Evolutionary conservation across 2,329 filamentous ascomycete genomes (phyloP).

Genomic region (Volutella citrinella): DNA sequence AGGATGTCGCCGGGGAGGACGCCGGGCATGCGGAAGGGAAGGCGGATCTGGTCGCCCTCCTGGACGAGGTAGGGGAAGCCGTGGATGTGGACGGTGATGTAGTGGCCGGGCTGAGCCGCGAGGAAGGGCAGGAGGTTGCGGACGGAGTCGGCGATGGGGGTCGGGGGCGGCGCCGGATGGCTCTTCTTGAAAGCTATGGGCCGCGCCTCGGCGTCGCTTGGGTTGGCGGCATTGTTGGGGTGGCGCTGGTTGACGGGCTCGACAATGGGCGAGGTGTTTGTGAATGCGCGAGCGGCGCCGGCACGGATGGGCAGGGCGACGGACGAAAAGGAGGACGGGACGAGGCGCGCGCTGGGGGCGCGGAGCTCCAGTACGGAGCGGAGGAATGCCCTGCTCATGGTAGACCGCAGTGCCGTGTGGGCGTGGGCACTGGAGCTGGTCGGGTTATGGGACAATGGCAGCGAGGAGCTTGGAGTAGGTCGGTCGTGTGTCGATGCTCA

Average conservation of each 20-base stretch:
- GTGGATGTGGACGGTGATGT: constrained; percentile 78
- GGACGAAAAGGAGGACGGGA: constrained; percentile 19
- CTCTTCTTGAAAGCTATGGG: constrained; percentile 40
- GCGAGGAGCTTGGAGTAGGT: too few relatives aligned
- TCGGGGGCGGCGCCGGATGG: constrained; percentile 32
- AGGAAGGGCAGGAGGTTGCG: constrained; percentile 66
- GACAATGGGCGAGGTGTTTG: constrained; percentile 44
- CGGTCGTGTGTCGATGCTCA: too few relatives aligned
- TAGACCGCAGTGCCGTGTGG: constrained; percentile 24
- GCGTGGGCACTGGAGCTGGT: constrained; percentile 21
- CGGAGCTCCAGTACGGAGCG: constrained; percentile 62
- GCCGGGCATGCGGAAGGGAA: constrained; percentile 76
- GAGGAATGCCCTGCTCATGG: constrained; percentile 59
- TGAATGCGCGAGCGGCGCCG: constrained; percentile 23
- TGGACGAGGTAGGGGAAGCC: constrained; percentile 77
- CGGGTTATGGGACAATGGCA: too few relatives aligned
- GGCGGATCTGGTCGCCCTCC: constrained; percentile 68
- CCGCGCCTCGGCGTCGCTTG: constrained; percentile 28
- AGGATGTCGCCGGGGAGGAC: constrained; percentile 80
- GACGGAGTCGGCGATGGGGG: constrained; percentile 53
- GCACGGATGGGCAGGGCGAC: constrained; percentile 25
- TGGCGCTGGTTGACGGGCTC: constrained; percentile 36
- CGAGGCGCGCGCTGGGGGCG: constrained; percentile 31
- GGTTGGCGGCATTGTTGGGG: constrained; percentile 37
- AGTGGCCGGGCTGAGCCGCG: constrained; percentile 69